Conservation (phyloP, 2,329 filamentous ascomycete genomes). For the Tolypocladium amazonense region DNA sequence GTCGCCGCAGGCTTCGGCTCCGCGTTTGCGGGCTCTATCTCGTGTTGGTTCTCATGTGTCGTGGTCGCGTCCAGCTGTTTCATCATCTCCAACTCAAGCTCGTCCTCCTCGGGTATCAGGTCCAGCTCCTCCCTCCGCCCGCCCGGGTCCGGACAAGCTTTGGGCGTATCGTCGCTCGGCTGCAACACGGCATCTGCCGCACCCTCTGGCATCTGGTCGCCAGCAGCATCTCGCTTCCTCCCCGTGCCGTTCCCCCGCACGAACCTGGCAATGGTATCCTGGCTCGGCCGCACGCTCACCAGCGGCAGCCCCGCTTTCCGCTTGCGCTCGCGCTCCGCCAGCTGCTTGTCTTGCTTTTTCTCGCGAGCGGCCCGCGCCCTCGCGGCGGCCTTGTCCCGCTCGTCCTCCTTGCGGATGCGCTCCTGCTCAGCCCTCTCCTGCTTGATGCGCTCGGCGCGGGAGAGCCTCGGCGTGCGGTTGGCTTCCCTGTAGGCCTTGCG, state of each 20-base stretch:
- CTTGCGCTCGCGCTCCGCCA: slow-evolving; percentile 36
- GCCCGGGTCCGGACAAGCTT: neutral
- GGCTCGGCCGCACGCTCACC: slow-evolving; percentile 43
- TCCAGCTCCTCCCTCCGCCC: slow-evolving; percentile 4
- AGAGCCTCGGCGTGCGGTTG: slow-evolving; percentile 24
- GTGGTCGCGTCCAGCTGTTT: slow-evolving; percentile 7
- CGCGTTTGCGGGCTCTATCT: slow-evolving; percentile 4
- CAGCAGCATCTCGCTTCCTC: slow-evolving; percentile 17
- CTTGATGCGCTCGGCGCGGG: slow-evolving; percentile 25
- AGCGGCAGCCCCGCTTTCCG: slow-evolving; percentile 42
- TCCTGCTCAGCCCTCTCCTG: slow-evolving; percentile 40
- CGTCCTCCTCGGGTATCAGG: slow-evolving; percentile 12
- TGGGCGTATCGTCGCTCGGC: neutral
- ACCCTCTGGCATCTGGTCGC: neutral
- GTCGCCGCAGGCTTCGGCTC: slow-evolving; percentile 5
- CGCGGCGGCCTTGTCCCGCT: slow-evolving; percentile 35
- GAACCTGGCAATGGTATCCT: slow-evolving; percentile 46
- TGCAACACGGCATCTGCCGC: neutral
- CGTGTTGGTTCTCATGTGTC: neutral
- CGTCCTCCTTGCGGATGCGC: slow-evolving; percentile 40
- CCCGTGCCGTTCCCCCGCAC: slow-evolving; percentile 23
- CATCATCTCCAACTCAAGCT: slow-evolving; percentile 11
- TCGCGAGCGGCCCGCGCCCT: slow-evolving; percentile 41
- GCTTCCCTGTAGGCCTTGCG: slow-evolving; percentile 26
- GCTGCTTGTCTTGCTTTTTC: slow-evolving; percentile 44